Base-by-base conservation (phyloP, 164 flowering plant species). In the Taxillus chinensis region DNA sequence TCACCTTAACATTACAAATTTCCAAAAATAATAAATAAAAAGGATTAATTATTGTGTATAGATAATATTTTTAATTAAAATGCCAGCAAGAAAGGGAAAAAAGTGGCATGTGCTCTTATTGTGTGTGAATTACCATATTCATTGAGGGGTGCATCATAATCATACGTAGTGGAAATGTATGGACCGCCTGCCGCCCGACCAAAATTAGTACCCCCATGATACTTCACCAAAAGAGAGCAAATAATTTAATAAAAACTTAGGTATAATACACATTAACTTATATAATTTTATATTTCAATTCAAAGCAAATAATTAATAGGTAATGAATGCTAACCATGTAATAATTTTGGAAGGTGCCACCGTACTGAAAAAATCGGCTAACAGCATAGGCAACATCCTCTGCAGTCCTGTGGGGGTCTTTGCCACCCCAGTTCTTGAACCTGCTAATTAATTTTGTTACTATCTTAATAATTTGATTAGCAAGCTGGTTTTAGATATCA, bases 121-220 rank as follows among this genome's bases (percentile, higher is more conserved):
- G 27, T 6, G 46, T 6, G 46, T 43, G 8, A 43, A 43, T 40
- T 69, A 80, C 86, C 86, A 57, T 70, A 85, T 74, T 85, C 90
- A 59, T 82, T 73, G 17, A 82, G 68, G 0, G 82, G 85, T 4
- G 83, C 86, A 74, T 82, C 73, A 61, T 82, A 82, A 52, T 84
- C 85, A 55, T 82, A 85, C 0, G 81, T 39, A 0, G 86, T 79
- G 0, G 80, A 72, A 45, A 82, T 81, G 62, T 72, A 84, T 39
- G 89, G 83, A 14, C 86, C 89, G 2, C 85, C 85, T 7, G 85
- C 58, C 5, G 79, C 74, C 56, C 89, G 67, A 3, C 82, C 86
- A 60, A 84, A 82, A 56, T 84, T 84, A 3, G 86, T 84, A 3
- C 89, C 89, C 13, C 89, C 89, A 63, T 84, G 86, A 40, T 79